phyloP scores from a whole-genome alignment of 2,329 filamentous ascomycete species.

The Aplosporella prunicola region DNA sequence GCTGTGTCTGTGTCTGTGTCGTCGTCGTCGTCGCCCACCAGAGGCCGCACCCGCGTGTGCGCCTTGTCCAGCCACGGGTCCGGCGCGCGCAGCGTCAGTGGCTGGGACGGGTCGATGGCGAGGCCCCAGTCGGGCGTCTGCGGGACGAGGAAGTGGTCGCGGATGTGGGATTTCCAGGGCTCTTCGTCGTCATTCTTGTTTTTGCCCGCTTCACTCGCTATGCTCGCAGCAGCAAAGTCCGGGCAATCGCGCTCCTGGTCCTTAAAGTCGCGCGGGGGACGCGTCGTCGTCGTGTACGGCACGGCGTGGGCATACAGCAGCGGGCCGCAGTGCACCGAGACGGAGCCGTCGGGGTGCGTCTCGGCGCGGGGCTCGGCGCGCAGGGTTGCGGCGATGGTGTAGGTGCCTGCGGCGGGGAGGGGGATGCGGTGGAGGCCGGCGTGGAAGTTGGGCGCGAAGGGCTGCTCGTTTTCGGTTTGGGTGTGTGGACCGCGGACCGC shows the following conservation, averaged over 20 bases:
- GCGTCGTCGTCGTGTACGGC: background rate
- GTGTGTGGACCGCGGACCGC: no score
- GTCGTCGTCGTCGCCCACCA: background rate
- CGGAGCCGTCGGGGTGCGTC: background rate
- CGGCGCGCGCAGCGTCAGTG: background rate
- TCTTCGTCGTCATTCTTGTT: no score
- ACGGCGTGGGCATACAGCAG: background rate
- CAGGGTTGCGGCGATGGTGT: background rate
- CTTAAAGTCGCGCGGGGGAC: slow-evolving; percentile 1
- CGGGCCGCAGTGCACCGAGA: background rate
- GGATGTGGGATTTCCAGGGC: background rate
- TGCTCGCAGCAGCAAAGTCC: background rate
- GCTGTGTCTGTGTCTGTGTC: no score
- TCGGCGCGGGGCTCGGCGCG: background rate
- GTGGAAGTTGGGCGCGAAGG: background rate
- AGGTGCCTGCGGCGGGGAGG: background rate
- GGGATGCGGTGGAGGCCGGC: background rate
- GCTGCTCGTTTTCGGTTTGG: no score
- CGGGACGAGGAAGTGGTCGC: slow-evolving; percentile 1
- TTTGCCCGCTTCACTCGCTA: no score
- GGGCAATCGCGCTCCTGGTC: background rate
- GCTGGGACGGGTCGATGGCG: background rate
- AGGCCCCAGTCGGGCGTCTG: background rate
- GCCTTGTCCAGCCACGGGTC: background rate
- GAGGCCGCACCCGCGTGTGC: background rate